Evolutionary conservation across 805 yeast species (phyloP).

Genomic region (Metschnikowia vanudenii): DNA sequence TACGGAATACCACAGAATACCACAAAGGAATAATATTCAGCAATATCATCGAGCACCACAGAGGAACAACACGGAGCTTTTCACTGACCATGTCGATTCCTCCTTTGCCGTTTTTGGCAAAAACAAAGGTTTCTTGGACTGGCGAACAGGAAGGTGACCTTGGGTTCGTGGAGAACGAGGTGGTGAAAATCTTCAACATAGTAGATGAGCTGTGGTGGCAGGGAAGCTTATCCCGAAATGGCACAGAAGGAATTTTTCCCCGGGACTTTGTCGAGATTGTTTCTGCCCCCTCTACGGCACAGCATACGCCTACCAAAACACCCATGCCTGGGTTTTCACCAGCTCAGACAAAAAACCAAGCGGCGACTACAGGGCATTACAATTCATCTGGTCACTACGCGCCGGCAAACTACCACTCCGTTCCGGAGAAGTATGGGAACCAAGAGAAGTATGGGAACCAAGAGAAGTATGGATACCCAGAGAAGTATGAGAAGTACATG

Average conservation of each 20-base stretch:
- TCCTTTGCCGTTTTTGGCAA: slow-evolving; percentile 66
- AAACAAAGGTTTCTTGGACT: slow-evolving; percentile 89
- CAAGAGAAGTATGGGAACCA: too few relatives aligned
- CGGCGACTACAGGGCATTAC: too few relatives aligned
- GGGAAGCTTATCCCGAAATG: slow-evolving; percentile 77
- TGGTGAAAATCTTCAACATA: slow-evolving; percentile 74
- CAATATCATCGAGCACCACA: too few relatives aligned
- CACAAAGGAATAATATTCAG: too few relatives aligned
- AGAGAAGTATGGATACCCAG: not conserved
- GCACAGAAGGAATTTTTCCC: slow-evolving; percentile 83
- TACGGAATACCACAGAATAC: too few relatives aligned
- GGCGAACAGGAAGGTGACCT: slow-evolving; percentile 87
- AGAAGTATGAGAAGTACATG: not conserved
- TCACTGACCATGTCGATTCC: slow-evolving; percentile 35
- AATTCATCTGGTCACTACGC: too few relatives aligned
- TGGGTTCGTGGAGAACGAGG: slow-evolving; percentile 92
- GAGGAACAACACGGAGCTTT: too few relatives aligned
- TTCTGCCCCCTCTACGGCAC: slow-evolving; percentile 18
- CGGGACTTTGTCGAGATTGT: slow-evolving; percentile 73
- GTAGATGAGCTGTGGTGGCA: slow-evolving; percentile 94
- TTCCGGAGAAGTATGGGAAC: too few relatives aligned
- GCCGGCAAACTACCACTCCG: too few relatives aligned
- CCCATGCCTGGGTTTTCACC: not conserved
- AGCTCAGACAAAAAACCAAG: slow-evolving; percentile 2
- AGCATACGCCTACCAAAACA: slow-evolving; percentile 13